These are phyloP conservation scores for Myriosclerotinia curreyana DNA, from an alignment of 2,329 filamentous ascomycete species.

Conservation along the genomic window DNA sequence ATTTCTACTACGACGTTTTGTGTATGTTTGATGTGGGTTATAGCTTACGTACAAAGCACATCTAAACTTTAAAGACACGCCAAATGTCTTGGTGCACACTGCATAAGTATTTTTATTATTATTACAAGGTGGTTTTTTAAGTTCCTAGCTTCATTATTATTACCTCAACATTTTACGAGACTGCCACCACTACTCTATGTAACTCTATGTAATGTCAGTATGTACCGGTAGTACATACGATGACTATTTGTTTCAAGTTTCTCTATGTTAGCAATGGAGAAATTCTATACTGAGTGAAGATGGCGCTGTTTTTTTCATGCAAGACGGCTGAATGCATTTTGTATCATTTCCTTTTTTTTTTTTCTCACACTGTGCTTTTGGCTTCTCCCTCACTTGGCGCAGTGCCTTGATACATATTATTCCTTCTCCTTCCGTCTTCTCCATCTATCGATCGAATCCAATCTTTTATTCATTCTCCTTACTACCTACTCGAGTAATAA, in stretches of 20 bases:
- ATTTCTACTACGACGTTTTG: neutral
- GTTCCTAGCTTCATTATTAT: neutral
- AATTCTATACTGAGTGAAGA: neutral
- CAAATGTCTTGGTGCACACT: neutral
- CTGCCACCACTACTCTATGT: too few species aligned
- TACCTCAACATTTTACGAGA: neutral
- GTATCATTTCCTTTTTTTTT: neutral
- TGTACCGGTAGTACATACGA: too few species aligned
- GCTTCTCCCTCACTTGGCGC: slow-evolving; percentile 11
- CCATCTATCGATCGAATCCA: neutral
- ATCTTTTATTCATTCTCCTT: neutral
- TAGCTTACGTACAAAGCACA: neutral
- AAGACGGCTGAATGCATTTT: slow-evolving; percentile 12
- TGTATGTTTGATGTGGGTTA: slow-evolving; percentile 8
- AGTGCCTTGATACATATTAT: neutral
- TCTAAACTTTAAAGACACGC: slow-evolving; percentile 14
- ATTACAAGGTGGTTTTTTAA: neutral
- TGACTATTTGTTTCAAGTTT: slow-evolving; percentile 11
- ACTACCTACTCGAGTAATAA: slow-evolving; percentile 6
- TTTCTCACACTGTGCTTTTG: neutral
- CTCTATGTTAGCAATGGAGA: slow-evolving; percentile 6
- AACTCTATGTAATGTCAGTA: too few species aligned
- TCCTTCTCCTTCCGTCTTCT: neutral
- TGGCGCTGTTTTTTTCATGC: slow-evolving; percentile 16
- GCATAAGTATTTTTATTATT: neutral